Conservation (phyloP, 768 basidiomycete species). For the Pisolithus orientalis region DNA sequence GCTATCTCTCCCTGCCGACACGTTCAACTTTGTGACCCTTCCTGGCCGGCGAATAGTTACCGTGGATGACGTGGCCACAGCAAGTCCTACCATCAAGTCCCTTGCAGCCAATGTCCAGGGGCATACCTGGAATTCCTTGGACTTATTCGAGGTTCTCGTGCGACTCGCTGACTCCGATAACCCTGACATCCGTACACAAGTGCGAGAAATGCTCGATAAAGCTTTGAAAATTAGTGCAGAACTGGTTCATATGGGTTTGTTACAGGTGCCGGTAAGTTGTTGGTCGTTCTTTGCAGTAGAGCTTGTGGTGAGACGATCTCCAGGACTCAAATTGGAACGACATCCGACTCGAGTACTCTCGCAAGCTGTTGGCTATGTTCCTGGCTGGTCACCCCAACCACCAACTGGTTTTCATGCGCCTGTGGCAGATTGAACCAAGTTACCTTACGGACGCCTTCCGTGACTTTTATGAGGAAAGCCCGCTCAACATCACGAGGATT, state of each 20-base stretch:
- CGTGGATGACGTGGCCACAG: constrained; percentile 78
- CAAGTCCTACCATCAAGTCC: constrained; percentile 88
- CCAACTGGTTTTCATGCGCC: constrained; percentile 93
- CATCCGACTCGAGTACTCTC: constrained; percentile 80
- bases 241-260: constrained; percentile 85
- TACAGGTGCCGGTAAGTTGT: constrained; percentile 78
- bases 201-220: constrained; percentile 89
- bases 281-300: not conserved
- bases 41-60: constrained; percentile 81
- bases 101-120: constrained; percentile 87
- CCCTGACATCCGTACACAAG: constrained; percentile 64
- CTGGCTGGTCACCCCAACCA: constrained; percentile 90
- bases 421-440: constrained; percentile 86
- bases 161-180: constrained; percentile 68
- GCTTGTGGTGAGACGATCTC: not conserved
- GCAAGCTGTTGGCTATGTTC: constrained; percentile 83
- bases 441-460: constrained; percentile 86
- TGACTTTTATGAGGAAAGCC: constrained; percentile 88
- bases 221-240: constrained; percentile 93
- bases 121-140: constrained; percentile 91
- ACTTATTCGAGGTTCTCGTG: constrained; percentile 86
- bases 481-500: constrained; percentile 89
- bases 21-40: constrained; percentile 87
- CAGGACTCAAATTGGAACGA: constrained; percentile 84
- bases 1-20: constrained; percentile 82